phyloP scores from a whole-genome alignment of 805 yeast genomes.

The Danielia reshetovae region DNA sequence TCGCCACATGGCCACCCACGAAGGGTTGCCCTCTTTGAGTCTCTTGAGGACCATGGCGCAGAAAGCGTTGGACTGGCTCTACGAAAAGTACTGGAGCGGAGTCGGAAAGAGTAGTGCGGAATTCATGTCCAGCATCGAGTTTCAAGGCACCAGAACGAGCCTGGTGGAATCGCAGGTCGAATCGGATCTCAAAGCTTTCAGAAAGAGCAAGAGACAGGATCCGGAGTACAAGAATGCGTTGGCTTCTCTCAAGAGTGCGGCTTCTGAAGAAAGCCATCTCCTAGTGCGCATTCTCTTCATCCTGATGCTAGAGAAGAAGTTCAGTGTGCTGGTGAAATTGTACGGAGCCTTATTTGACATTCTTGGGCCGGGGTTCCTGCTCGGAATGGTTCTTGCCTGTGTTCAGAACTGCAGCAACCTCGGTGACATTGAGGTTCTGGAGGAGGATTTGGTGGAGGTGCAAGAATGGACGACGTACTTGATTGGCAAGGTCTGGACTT shows the following conservation, averaged over 20 bases:
- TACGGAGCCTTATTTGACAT: constrained; percentile 1
- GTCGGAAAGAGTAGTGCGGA: background rate
- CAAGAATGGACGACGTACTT: background rate
- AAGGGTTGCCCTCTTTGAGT: constrained; percentile 65
- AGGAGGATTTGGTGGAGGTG: background rate
- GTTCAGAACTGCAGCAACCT: background rate
- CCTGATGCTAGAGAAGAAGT: background rate
- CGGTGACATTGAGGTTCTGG: background rate
- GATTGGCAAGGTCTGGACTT: background rate
- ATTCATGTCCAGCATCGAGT: background rate
- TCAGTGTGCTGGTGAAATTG: background rate
- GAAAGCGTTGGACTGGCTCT: constrained; percentile 73
- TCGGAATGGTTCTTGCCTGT: background rate
- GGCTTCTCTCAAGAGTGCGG: background rate
- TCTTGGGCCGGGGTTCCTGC: background rate
- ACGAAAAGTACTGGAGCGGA: constrained; percentile 63
- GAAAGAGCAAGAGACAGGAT: background rate
- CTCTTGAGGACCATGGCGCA: constrained; percentile 58
- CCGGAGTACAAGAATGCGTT: background rate
- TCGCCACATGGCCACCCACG: constrained; percentile 91
- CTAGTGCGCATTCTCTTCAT: background rate
- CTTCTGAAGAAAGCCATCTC: background rate
- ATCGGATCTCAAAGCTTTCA: background rate
- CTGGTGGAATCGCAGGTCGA: background rate
- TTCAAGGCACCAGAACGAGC: background rate